A percentile compares a stretch with the other conserved stretches of the same genome.
Evolutionary conservation across 345 rosid species (phyloP).

Genomic region (Lenwebbia sp.): DNA sequence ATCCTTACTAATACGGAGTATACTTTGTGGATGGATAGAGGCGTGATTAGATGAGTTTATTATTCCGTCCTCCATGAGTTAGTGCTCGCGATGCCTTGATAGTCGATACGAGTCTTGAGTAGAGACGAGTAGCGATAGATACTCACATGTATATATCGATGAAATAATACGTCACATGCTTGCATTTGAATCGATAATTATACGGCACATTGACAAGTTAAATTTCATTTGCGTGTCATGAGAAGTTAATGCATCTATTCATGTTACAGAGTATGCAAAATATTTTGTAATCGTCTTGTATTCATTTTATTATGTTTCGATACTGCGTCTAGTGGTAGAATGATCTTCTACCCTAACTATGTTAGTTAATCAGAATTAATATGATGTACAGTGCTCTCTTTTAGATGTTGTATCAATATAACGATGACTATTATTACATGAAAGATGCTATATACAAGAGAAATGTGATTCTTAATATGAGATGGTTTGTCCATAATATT

Average conservation of each 20-base stretch:
- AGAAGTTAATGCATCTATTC: background rate
- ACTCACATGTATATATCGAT: background rate
- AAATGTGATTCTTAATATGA: no score
- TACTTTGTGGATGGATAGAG: background rate
- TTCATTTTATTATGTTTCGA: background rate
- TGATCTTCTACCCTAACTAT: background rate
- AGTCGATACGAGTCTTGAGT: background rate
- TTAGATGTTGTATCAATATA: no score
- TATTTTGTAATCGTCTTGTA: background rate
- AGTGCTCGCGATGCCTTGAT: background rate
- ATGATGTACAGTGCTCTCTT: no score
- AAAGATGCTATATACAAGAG: no score
- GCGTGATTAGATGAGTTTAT: background rate
- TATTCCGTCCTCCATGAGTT: background rate
- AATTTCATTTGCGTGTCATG: background rate
- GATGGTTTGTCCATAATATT: no score
- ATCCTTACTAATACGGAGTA: background rate
- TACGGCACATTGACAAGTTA: background rate
- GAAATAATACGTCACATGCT: background rate
- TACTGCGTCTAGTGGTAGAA: background rate
- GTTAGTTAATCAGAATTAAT: no score
- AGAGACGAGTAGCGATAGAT: background rate
- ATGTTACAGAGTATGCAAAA: background rate
- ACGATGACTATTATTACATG: no score
- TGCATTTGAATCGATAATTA: background rate